phyloP scores from a whole-genome alignment of 805 yeast genomes.

The Barnettozyma botsteinii region DNA sequence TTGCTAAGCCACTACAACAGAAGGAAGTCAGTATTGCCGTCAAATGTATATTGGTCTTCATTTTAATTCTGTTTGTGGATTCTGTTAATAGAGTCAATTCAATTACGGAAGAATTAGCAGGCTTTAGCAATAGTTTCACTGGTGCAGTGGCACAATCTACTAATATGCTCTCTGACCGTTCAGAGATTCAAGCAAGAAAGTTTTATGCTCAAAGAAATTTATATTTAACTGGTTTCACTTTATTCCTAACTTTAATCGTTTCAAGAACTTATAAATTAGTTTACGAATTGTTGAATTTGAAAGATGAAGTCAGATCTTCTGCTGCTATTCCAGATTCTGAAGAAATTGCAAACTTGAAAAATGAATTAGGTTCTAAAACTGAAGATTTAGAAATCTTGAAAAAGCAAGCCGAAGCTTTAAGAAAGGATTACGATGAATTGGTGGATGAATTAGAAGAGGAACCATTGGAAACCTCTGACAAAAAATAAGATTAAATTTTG shows the following conservation, averaged over 20 bases:
- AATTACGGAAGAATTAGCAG: slow-evolving; percentile 56
- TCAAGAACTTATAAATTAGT: slow-evolving; percentile 80
- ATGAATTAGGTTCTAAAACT: slow-evolving; percentile 41
- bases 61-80: slow-evolving; percentile 78
- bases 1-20: slow-evolving; percentile 64
- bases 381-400: slow-evolving; percentile 61
- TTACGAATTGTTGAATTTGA: slow-evolving; percentile 60
- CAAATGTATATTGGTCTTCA: slow-evolving; percentile 78
- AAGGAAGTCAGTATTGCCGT: slow-evolving; percentile 70
- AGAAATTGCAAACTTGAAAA: slow-evolving; percentile 16
- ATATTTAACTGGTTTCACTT: slow-evolving; percentile 92
- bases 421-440: slow-evolving; percentile 52
- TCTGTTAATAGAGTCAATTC: slow-evolving; percentile 77
- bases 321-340: slow-evolving; percentile 25
- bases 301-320: slow-evolving; percentile 48
- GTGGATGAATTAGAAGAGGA: slow-evolving; percentile 15
- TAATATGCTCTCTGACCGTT: slow-evolving; percentile 46
- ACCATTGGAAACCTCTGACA: slow-evolving; percentile 8
- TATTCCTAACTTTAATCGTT: slow-evolving; percentile 80
- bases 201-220: slow-evolving; percentile 95
- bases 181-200: slow-evolving; percentile 84
- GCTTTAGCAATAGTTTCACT: slow-evolving; percentile 23
- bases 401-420: slow-evolving; percentile 63
- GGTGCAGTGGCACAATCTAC: slow-evolving; percentile 21
- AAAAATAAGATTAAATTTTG: slow-evolving; percentile 10